Evolutionary conservation across 2,329 filamentous ascomycete genomes (phyloP).

Genomic region (Fusarium illudens): DNA sequence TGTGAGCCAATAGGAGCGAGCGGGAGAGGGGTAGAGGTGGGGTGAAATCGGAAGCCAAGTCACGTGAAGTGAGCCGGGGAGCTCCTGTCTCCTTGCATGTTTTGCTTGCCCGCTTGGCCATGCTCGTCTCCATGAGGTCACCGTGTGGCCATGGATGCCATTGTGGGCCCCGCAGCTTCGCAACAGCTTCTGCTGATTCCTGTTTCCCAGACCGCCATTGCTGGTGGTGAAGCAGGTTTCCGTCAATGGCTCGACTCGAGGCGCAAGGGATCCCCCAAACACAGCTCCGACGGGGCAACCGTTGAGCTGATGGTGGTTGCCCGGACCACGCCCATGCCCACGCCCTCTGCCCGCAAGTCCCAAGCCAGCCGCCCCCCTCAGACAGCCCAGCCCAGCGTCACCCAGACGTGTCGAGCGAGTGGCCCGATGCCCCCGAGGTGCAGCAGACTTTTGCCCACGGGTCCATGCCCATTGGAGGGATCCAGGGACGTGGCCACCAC

Average conservation of each 20-base stretch:
- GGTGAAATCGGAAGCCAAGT: slow-evolving; percentile 29
- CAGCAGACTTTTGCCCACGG: slow-evolving; percentile 40
- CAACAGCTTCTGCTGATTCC: slow-evolving; percentile 26
- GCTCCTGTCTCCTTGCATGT: slow-evolving; percentile 24
- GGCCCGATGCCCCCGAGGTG: slow-evolving; percentile 38
- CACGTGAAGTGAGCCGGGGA: slow-evolving; percentile 42
- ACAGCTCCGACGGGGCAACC: slow-evolving; percentile 33
- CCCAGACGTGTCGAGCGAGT: slow-evolving; percentile 31
- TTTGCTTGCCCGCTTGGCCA: slow-evolving; percentile 15
- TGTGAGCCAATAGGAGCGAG: slow-evolving; percentile 40
- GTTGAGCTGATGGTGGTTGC: slow-evolving; percentile 35
- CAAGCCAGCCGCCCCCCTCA: slow-evolving; percentile 15
- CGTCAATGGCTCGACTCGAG: slow-evolving; percentile 11
- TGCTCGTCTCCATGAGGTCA: slow-evolving; percentile 39
- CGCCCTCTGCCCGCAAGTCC: neutral
- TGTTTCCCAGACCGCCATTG: slow-evolving; percentile 30
- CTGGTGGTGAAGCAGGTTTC: slow-evolving; percentile 13
- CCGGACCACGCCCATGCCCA: slow-evolving; percentile 31
- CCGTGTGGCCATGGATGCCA: slow-evolving; percentile 26
- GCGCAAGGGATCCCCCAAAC: slow-evolving; percentile 28
- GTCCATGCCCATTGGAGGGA: slow-evolving; percentile 41
- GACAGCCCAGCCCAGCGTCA: slow-evolving; percentile 19
- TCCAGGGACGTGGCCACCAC: slow-evolving; percentile 33
- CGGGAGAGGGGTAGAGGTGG: slow-evolving; percentile 11
- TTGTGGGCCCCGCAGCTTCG: slow-evolving; percentile 31